Evolutionary conservation across 2,329 filamentous ascomycete genomes (phyloP), one percentile per base, ranked within the genome.

Genomic region (Colletotrichum godetiae): DNA sequence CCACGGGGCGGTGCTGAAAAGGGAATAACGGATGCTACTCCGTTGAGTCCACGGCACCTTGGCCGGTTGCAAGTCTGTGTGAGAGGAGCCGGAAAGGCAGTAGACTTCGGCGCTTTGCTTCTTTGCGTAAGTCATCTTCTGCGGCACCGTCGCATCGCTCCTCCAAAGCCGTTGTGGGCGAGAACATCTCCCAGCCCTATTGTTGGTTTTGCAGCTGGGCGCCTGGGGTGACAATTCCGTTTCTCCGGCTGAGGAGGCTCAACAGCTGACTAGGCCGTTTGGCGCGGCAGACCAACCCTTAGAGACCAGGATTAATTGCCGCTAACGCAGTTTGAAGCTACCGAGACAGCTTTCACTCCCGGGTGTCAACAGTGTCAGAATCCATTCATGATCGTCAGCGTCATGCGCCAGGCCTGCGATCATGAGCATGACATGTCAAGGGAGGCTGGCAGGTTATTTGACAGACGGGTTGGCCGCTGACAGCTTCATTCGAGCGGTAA

Each of bases 71-170:
- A 55, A 42, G 19, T 74, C 53, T 62, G 68, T 72, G 52, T 64
- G 63, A 72, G 57, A 19, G 31, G 19, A 74, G 46, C 22, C 55
- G 67, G 42, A 7, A 22, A 59, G 68, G 24, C 35, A 56, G 60
- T 46, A 72, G 52, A 72, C 57, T 71, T 56, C 29, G 46, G 29
- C 68, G 68, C 63, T 56, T 72, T 74, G 46, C 72, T 72, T 72
- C 62, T 60, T 72, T 63, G 61, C 57, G 57, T 33, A 68, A 58
- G 58, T 59, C 72, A 63, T 58, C 42, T 65, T 57, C 68, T 72
- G 63, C n/a, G 52, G 53, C 60, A 60, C 13, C 33, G 46, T 71
- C 35, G 35, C 35, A 33, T 46, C 10, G 22, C 27, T 60, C 55
- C 33, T 29, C 59, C 24, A 55, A 29, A 27, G 31, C 37, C 27